Base-by-base conservation (phyloP, 179 eudicot genomes). In the Nepenthes alata region DNA sequence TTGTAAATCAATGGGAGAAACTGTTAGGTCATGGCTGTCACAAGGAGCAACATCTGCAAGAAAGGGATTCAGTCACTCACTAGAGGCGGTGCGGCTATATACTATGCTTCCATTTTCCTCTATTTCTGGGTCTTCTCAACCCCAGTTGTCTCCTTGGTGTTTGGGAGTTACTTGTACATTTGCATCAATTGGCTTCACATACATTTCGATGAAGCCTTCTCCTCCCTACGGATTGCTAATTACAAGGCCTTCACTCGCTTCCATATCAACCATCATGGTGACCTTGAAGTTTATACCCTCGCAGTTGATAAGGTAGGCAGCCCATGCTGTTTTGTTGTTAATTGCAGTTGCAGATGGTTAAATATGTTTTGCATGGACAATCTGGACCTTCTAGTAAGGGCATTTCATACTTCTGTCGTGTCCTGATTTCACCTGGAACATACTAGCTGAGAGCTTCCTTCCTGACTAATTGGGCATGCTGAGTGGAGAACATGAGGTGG, bases 141-240 rank as follows among this genome's bases (percentile, higher is more conserved):
- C 59, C 99, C 99, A 25, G 79, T 94, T 55, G 99, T 94, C 55
- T 94, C 99, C 16, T 71, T 94, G 83, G 79, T 94, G 37, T 88
- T 94, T 41, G 99, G 99, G 68, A 90, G 99, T 81, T 94, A 94
- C 73, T 74, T 94, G 72, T 94, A 94, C 69, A 67, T 90, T 11
- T 94, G 96, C 68, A 83, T 94, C 73, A 94, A 94, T 57, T 94
- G 99, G 97, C 77, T 94, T 60, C 95, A 90, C 82, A 57, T 94
- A 14, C 99, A 94, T 70, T 94, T 94, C 35, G 99, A 94, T 53
- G 99, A 94, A 84, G 99, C 99, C 35, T 94, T 94, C 80, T 94
- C 99, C 41, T 94, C 99, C 55, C 89, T 94, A 47, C 87, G 99
- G 2, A 90, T 94, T 51, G 99, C 99, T 35, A 94, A 94, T 70